These are phyloP conservation scores for Discostella pseudostelligera DNA, from an alignment of 108 stramenopile genomes.

Conservation along the genomic window DNA sequence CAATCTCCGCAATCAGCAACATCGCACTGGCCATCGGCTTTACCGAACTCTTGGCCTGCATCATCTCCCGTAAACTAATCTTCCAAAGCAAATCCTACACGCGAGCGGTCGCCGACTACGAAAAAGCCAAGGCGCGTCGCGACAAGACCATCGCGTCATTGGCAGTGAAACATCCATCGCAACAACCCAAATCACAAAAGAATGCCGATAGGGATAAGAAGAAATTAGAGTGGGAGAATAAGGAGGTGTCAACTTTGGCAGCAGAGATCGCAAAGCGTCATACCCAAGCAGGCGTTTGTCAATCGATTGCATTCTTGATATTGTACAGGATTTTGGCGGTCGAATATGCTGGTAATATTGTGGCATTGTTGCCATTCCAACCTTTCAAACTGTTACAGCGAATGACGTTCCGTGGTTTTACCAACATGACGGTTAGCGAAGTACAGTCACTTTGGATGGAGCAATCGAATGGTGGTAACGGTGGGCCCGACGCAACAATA, in stretches of 20 bases:
- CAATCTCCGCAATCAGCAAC: conserved; percentile 61
- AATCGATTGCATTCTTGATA: conserved; percentile 66
- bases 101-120: conserved; percentile 48
- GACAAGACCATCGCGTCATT: conserved; percentile 47
- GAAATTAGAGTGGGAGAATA: conserved; percentile 54
- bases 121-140: conserved; percentile 50
- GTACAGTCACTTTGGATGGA: conserved; percentile 22
- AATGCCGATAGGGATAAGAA: conserved; percentile 43
- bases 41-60: conserved; percentile 57
- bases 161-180: conserved; percentile 26
- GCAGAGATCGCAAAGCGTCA: conserved; percentile 60
- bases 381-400: conserved; percentile 57
- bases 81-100: conserved; percentile 62
- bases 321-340: conserved; percentile 69
- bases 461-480: conserved; percentile 1
- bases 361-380: conserved; percentile 74
- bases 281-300: conserved; percentile 46
- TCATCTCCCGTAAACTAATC: conserved; percentile 53
- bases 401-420: conserved; percentile 59
- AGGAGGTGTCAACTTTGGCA: conserved; percentile 49
- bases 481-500: conserved; percentile 8
- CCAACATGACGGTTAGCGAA: conserved; percentile 18
- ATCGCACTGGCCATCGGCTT: conserved; percentile 61
- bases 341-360: conserved; percentile 66
- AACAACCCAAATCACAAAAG: conserved; percentile 36